Evolutionary conservation across 192 early-diverging fungal genomes (phyloP).

Genomic region (Entrophospora sp.): DNA sequence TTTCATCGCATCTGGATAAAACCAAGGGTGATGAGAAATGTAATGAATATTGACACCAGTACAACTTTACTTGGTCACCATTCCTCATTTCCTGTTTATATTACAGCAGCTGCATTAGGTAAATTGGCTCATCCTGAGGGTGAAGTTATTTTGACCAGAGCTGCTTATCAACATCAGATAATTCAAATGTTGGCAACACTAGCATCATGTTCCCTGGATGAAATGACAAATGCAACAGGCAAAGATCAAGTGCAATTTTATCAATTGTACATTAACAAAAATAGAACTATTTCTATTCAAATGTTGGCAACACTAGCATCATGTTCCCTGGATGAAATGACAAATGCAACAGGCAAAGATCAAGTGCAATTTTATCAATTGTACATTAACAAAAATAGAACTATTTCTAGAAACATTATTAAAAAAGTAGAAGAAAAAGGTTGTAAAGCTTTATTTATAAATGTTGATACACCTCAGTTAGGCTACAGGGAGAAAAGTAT

Average conservation of each 20-base stretch:
- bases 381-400: slow-evolving; percentile 70
- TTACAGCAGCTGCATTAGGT: slow-evolving; percentile 68
- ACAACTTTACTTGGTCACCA: slow-evolving; percentile 55
- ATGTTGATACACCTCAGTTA: slow-evolving; percentile 71
- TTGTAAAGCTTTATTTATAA: slow-evolving; percentile 69
- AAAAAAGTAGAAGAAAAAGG: slow-evolving; percentile 65
- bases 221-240: slow-evolving; percentile 46
- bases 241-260: slow-evolving; percentile 48
- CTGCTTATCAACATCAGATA: slow-evolving; percentile 38
- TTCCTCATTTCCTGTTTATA: slow-evolving; percentile 57
- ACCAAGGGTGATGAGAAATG: slow-evolving; percentile 68
- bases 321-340: slow-evolving; percentile 59
- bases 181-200: slow-evolving; percentile 74
- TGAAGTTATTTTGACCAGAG: slow-evolving; percentile 55
- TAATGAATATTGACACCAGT: slow-evolving; percentile 51
- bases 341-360: slow-evolving; percentile 34
- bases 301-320: slow-evolving; percentile 73
- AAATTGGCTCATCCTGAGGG: slow-evolving; percentile 68
- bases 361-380: slow-evolving; percentile 67
- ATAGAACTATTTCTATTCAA: too few relatives aligned
- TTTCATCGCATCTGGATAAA: slow-evolving; percentile 63
- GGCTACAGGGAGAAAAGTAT: slow-evolving; percentile 77
- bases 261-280: too few relatives aligned
- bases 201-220: slow-evolving; percentile 61
- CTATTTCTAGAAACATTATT: slow-evolving; percentile 55